phyloP scores from a whole-genome alignment of 768 basidiomycete species.

The Russula emetica region DNA sequence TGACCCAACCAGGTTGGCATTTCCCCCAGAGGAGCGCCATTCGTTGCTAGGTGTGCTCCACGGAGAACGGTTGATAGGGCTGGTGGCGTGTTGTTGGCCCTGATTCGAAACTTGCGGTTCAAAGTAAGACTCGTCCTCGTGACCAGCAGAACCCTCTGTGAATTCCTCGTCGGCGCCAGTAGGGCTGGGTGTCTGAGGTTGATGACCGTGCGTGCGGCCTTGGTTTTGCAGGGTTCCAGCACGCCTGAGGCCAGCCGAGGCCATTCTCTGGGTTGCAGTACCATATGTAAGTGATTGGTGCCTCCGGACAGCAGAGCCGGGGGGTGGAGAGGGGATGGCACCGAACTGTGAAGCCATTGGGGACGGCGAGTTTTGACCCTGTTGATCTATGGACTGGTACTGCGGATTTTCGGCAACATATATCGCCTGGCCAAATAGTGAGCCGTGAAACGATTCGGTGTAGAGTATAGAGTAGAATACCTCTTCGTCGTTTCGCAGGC shows the following conservation, averaged over 20 bases:
- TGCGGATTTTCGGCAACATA: constrained; percentile 30
- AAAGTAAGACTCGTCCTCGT: constrained; percentile 58
- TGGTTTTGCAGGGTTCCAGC: constrained; percentile 67
- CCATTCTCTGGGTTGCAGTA: constrained; percentile 50
- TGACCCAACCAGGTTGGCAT: constrained; percentile 30
- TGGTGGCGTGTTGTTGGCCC: constrained; percentile 44
- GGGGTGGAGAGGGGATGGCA: constrained; percentile 62
- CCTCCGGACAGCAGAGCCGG: constrained; percentile 55
- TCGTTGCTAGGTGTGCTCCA: constrained; percentile 59
- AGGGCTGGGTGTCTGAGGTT: constrained; percentile 41
- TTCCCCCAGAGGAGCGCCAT: constrained; percentile 49
- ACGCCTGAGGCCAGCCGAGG: constrained; percentile 55
- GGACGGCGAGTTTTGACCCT: constrained; percentile 46
- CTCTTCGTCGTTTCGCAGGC: constrained; percentile 61
- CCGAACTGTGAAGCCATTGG: constrained; percentile 63
- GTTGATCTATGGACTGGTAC: constrained; percentile 50
- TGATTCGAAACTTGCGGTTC: constrained; percentile 35
- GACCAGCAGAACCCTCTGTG: constrained; percentile 49
- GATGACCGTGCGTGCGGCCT: constrained; percentile 37
- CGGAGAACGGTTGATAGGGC: constrained; percentile 58
- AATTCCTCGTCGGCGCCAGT: constrained; percentile 58
- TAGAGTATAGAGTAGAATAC: constrained; percentile 39
- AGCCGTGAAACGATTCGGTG: constrained; percentile 1
- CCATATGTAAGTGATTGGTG: constrained; percentile 79
- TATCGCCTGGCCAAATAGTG: constrained; percentile 2